Conservation (phyloP, 192 early-diverging fungal genomes). For the Coemansia sp. region DNA sequence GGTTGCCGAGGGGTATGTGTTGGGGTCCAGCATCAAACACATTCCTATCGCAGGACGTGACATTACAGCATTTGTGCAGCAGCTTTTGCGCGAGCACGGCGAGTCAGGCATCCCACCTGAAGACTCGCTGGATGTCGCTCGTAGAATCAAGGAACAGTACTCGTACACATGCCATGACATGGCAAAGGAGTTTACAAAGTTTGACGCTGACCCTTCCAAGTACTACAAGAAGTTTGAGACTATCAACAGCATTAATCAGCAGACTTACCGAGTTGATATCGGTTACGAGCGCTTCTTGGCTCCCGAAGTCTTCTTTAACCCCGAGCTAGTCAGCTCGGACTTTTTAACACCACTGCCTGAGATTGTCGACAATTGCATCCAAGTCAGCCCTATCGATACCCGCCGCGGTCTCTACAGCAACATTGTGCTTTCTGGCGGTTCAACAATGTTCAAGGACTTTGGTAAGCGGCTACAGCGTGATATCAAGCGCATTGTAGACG, state of each 20-base stretch:
- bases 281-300: conserved; percentile 98
- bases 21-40: conserved; percentile 96
- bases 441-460: conserved; percentile 99
- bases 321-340: conserved; percentile 95
- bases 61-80: conserved; percentile 97
- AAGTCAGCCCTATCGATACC: conserved; percentile 95
- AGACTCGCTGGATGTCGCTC: conserved; percentile 92
- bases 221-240: conserved; percentile 88
- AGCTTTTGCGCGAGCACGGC: conserved; percentile 92
- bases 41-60: conserved; percentile 98
- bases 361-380: conserved; percentile 94
- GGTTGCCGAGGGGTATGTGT: conserved; percentile 97
- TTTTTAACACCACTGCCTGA: conserved; percentile 95
- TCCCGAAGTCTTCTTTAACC: conserved; percentile 99
- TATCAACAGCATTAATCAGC: conserved; percentile 75
- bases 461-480: conserved; percentile 91
- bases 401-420: conserved; percentile 98
- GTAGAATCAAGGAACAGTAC: conserved; percentile 94
- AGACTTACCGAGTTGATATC: conserved; percentile 92
- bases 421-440: conserved; percentile 98
- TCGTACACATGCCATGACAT: conserved; percentile 97
- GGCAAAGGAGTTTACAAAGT: conserved; percentile 94
- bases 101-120: conserved; percentile 96
- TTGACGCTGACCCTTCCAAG: conserved; percentile 84
- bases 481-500: conserved; percentile 83